Base-by-base conservation (phyloP, 305 asterid species). In the Fraxinus velutina region DNA sequence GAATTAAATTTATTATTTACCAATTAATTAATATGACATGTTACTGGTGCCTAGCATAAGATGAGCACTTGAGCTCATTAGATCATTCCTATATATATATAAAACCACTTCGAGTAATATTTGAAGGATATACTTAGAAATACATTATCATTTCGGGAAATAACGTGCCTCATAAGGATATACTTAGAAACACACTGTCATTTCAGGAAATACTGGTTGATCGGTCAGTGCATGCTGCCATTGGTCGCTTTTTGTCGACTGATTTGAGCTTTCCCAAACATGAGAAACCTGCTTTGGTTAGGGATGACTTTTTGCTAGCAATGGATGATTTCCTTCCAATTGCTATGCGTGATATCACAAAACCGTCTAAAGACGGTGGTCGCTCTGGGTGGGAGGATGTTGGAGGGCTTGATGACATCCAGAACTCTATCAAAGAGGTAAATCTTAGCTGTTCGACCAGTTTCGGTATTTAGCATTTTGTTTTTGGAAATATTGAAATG, bases 341-440 rank as follows among this genome's bases (percentile, higher is more conserved):
- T 83, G 96, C 99, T 60, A 91, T 93, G 98, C 97, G 99, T 33
- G 99, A 94, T 83, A 85, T 96, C 70, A 90, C 95, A 73, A 96
- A 93, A 86, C 95, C 97, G 22, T 82, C 93, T 84, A 50, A 88
- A 36, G 98, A 92, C 55, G 97, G 91, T 83, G 92, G 93, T 64
- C 97, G 87, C 70, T 81, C 92, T 80, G 97, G 98, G 85, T 96
- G 99, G 99, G 98, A 90, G 84, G 99, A 96, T 90, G 98, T 96
- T 83, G 99, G 99, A 70, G 99, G 99, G 82, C 99, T 96, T 87
- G 87, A 86, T 81, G 95, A 90, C 87, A 93, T 94, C 79, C 92
- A 84, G 68, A 93, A 86, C 83, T 84, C 97, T 83, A 94, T 96
- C 83, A 89, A 85, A 88, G 99, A 96, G 97, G 97, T 91, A 85